Conservation (phyloP, 2,329 filamentous ascomycete genomes). For the Neopestalotiopsis rosae region DNA sequence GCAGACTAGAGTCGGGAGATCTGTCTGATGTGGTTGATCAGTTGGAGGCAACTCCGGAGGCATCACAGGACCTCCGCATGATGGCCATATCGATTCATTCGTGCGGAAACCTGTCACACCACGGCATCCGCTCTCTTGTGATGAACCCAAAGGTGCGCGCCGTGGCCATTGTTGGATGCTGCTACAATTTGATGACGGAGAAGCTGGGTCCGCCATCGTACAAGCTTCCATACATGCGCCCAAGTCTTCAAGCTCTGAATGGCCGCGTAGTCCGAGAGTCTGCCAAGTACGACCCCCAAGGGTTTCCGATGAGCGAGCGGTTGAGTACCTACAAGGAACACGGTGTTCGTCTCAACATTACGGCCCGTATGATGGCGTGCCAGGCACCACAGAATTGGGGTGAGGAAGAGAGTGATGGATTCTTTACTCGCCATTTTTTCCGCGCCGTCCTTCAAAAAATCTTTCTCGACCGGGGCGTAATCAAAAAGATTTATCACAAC, state of each 20-base stretch:
- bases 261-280: constrained; percentile 73
- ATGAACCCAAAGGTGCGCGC: constrained; percentile 84
- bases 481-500: constrained; percentile 62
- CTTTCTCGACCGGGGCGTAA: constrained; percentile 84
- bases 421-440: constrained; percentile 94
- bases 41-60: constrained; percentile 35
- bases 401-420: constrained; percentile 76
- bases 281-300: constrained; percentile 80
- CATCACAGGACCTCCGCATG: constrained; percentile 54
- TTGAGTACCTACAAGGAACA: constrained; percentile 63
- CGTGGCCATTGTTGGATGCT: constrained; percentile 97
- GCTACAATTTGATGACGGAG: constrained; percentile 96
- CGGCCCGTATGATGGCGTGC: constrained; percentile 96
- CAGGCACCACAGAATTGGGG: constrained; percentile 96
- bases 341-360: constrained; percentile 89
- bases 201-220: constrained; percentile 84
- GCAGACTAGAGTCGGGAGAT: constrained; percentile 75
- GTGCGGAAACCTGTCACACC: constrained; percentile 96
- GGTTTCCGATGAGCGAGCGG: constrained; percentile 87
- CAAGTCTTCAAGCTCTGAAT: constrained; percentile 68
- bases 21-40: constrained; percentile 48
- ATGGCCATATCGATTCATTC: constrained; percentile 97
- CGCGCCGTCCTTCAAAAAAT: constrained; percentile 89
- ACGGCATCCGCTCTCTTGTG: constrained; percentile 84
- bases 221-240: constrained; percentile 80